Base-by-base conservation (phyloP, 2,329 filamentous ascomycete species). In the Penicillium sp. region DNA sequence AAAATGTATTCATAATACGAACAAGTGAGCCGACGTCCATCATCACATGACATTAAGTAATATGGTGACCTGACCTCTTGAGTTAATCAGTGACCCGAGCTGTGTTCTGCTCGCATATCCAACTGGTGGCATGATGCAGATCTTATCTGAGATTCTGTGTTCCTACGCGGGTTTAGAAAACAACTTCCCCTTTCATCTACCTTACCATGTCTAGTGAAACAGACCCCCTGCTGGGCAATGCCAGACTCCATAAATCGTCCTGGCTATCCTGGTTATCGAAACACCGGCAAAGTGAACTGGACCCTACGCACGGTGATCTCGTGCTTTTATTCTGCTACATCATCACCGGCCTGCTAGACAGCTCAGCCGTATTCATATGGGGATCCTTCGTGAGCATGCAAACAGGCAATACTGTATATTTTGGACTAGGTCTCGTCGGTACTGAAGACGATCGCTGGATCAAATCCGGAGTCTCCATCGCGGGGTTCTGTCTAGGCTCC, bases 371-470 rank as follows among this genome's bases (percentile, higher is more conserved):
- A 44, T 87, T 86, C 55, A 88, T 88, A 40, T 92, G 88, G 86
- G 88, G 88, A 12, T 87, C 87, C 3, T 93, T 93, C 64, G 88
- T 91, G 38, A 89, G 86, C 65, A 92, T 92, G 89, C 89, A 92
- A 69, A 92, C 89, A 31, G 88, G 88, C 84, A 93, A 93, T 72
- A 91, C 89, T 5, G 84, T 93, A 45, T 93, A 91, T 69, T 78
- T 91, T 14, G 89, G 88, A 9, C 81, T 92, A 3, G 89, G 89
- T 3, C 76, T 91, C n/a, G 57, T 65, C 14, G 69, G 68, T 3
- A 80, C 84, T 9, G 82, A 83, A 0, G 70, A 67, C 3, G 75
- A 75, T 12, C 81, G 87, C 47, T 90, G 86, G 86, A 81, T 88
- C 67, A 89, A 90, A 61, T 89, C 89, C 0, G 80, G 82, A n/a